Evolutionary conservation across 768 basidiomycete genomes (phyloP).

Genomic region (Mycena olivaceomarginata): DNA sequence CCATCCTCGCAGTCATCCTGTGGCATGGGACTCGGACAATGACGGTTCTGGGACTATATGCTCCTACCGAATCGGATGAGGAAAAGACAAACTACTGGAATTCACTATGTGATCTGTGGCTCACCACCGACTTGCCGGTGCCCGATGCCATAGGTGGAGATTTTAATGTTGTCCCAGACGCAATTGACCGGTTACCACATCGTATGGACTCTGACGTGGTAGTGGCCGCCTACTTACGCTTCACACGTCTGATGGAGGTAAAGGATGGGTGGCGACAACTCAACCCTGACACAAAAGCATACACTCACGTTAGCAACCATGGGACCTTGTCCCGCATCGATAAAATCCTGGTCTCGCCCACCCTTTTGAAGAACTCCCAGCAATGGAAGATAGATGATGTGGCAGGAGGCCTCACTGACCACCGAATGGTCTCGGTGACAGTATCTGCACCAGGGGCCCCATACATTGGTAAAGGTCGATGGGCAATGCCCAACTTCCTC

Average conservation of each 20-base stretch:
- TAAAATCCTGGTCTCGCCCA: background rate
- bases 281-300: background rate
- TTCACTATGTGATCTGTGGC: constrained; percentile 3
- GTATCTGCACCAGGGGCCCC: background rate
- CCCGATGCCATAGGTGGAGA: constrained; percentile 38
- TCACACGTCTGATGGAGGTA: background rate
- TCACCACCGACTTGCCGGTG: constrained; percentile 9
- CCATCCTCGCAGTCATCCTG: constrained; percentile 13
- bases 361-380: background rate
- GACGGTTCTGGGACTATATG: constrained; percentile 44
- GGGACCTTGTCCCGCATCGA: constrained; percentile 4
- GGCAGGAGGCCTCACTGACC: background rate
- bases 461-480: background rate
- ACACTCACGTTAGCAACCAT: background rate
- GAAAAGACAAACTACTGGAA: constrained; percentile 43
- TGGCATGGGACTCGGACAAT: constrained; percentile 26
- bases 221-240: background rate
- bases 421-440: background rate
- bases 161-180: constrained; percentile 48
- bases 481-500: background rate
- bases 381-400: background rate
- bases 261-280: background rate
- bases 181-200: background rate
- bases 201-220: background rate
- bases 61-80: constrained; percentile 38